Evolutionary conservation across 345 rosid species (phyloP).

Genomic region (Hevea brasiliensis): DNA sequence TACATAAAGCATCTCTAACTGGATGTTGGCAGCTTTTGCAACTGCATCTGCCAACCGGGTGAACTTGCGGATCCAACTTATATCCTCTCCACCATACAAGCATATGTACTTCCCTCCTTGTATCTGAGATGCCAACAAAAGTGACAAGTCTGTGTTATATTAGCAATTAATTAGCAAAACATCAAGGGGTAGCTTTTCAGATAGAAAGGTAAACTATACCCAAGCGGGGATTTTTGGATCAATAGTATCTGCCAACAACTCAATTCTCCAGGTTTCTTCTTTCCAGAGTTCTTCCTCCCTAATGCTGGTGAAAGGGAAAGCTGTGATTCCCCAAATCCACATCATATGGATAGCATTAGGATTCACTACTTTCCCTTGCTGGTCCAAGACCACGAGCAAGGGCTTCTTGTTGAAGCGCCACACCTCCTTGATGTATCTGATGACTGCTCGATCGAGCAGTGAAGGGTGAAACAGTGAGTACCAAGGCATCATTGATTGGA

Average conservation of each 20-base stretch:
- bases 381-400: conserved; percentile 72
- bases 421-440: conserved; percentile 52
- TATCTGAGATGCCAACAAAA: conserved; percentile 11
- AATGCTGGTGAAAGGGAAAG: conserved; percentile 68
- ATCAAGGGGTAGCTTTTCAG: neutral
- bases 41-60: conserved; percentile 34
- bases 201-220: conserved; percentile 33
- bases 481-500: conserved; percentile 69
- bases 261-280: conserved; percentile 59
- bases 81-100: conserved; percentile 77
- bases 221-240: conserved; percentile 45
- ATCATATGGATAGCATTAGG: conserved; percentile 83
- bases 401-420: conserved; percentile 73
- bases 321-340: conserved; percentile 74
- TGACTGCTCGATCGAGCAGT: conserved; percentile 45
- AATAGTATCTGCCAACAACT: conserved; percentile 50
- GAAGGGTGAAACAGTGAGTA: conserved; percentile 61
- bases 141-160: neutral
- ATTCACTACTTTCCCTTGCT: conserved; percentile 65
- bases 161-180: neutral
- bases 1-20: conserved; percentile 60
- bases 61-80: conserved; percentile 62
- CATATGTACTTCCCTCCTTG: conserved; percentile 45
- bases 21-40: conserved; percentile 41
- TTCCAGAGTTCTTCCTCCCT: conserved; percentile 64